Base-by-base conservation (phyloP, 2,329 filamentous ascomycete genomes). In the Tetracladium maxilliforme region DNA sequence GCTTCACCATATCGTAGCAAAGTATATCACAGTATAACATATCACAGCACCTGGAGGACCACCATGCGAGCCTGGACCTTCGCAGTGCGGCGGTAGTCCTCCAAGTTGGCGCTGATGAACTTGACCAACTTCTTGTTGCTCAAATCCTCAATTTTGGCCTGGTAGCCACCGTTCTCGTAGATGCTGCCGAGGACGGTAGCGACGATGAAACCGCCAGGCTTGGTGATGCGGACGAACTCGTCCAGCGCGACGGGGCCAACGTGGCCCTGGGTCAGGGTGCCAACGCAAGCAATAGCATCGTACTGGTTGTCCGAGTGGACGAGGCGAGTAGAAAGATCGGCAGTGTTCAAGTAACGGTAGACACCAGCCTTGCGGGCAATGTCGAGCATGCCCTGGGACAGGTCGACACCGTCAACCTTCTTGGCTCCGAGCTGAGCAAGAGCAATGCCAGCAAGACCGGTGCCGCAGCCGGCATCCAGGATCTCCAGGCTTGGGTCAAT, bases 401-500 rank as follows among this genome's bases (percentile, higher is more conserved):
- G 43, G 33, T 70, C 64, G 14, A 65, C 40, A 14, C 64, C 64
- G 25, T 66, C 58, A 21, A 69, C 52, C n/a, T 48, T 43, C 19
- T 48, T 47, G 4, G 52, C 54, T 4, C 57, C 54, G 16, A 48
- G 38, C 19, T 51, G 42, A 13, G 52, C 47, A 4, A 69, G 52
- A 14, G 54, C 54, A 12, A 52, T 40, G 4, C 61, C 64, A 8
- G 64, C 61, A 7, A 65, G 52, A 1, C 64, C 64, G 1, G 62
- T 68, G 4, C 64, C 64, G 29, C 63, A 67, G n/a, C 64, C 64
- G 13, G 62, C 62, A 30, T 69, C 64, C 0, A 65, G 50, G 28
- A 68, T 56, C n/a, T n/a, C n/a, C n/a, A n/a, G n/a, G n/a, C n/a
- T n/a, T n/a, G n/a, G n/a, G n/a, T n/a, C n/a, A n/a, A n/a, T n/a